Evolutionary conservation across 192 early-diverging fungal species (phyloP).

Genomic region (Linnemannia elongata): DNA sequence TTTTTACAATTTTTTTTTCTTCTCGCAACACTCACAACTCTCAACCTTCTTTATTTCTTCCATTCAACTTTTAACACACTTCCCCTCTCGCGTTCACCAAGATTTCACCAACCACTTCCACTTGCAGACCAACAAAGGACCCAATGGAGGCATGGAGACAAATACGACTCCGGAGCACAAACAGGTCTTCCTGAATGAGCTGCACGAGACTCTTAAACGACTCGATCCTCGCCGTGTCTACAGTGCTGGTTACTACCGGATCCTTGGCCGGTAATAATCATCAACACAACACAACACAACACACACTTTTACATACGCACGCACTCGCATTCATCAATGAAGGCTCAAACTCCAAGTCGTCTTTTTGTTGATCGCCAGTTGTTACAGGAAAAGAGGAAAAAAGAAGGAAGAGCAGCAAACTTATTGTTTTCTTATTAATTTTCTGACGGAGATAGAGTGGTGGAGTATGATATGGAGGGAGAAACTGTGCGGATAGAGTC

Average conservation of each 20-base stretch:
- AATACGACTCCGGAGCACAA: neutral
- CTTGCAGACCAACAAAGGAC: neutral
- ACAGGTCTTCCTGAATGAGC: constrained; percentile 40
- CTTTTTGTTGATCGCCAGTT: neutral
- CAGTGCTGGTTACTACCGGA: constrained; percentile 24
- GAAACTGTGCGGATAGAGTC: constrained; percentile 24
- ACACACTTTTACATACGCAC: neutral
- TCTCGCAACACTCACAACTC: too few species aligned
- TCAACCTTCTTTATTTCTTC: too few species aligned
- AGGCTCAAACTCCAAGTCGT: too few species aligned
- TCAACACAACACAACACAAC: neutral
- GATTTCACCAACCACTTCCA: too few species aligned
- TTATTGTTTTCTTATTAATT: neutral
- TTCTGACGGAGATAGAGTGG: neutral
- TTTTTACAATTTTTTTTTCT: too few species aligned
- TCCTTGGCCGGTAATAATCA: constrained; percentile 32
- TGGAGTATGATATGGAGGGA: constrained; percentile 5
- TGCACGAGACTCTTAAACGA: constrained; percentile 33
- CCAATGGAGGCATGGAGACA: neutral
- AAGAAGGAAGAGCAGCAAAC: neutral
- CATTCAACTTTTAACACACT: too few species aligned
- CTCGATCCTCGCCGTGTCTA: constrained; percentile 16
- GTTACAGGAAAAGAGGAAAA: too few species aligned
- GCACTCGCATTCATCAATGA: too few species aligned
- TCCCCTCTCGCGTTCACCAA: too few species aligned